Evolutionary conservation across 352 stramenopile species (phyloP), one percentile per base, ranked within the genome.

Genomic region (Phytophthora pisi): DNA sequence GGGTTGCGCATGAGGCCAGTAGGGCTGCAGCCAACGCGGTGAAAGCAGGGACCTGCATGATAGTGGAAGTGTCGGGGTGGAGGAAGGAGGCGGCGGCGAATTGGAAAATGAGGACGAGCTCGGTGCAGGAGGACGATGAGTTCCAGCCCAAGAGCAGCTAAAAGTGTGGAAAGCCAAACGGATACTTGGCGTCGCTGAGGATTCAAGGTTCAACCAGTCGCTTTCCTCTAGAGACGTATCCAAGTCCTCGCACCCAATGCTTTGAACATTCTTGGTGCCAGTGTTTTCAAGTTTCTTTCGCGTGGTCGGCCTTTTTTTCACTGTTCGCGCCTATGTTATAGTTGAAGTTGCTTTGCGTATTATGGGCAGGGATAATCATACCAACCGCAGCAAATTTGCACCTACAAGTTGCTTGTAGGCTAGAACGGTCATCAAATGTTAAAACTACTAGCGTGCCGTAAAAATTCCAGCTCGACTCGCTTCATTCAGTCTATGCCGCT

Each of bases 11-110:
- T 8, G 38, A 42, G 7, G 28, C 26, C 36, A 42, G 13, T 11
- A 59, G 9, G 5, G 20, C 24, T 34, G 49, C n/a, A 38, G 30
- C 38, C 6, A 64, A 5, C 30, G 26, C 38, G 38, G 65, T 10
- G 26, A 71, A 9, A 10, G 13, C 28, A 13, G 36, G 9, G 9
- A 54, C 3, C 23, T 68, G 55, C 54, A 69, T 69, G 15, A 34
- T 34, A n/a, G 13, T 42, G 36, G 36, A 42, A 42, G 36, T 16
- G 28, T n/a, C 5, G 13, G 36, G 36, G 13, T 15, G 11, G 45
- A 16, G 34, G 10, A 8, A 2, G 42, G 18, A 38, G 8, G 15
- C 13, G 47, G 9, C 15, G n/a, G 43, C 2, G 61, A 26, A 45
- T 53, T 68, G 13, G 34, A 28, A 51, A 62, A 46, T 68, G 52